Conservation (phyloP, 2,329 filamentous ascomycete genomes). For the Capronia coronata region DNA sequence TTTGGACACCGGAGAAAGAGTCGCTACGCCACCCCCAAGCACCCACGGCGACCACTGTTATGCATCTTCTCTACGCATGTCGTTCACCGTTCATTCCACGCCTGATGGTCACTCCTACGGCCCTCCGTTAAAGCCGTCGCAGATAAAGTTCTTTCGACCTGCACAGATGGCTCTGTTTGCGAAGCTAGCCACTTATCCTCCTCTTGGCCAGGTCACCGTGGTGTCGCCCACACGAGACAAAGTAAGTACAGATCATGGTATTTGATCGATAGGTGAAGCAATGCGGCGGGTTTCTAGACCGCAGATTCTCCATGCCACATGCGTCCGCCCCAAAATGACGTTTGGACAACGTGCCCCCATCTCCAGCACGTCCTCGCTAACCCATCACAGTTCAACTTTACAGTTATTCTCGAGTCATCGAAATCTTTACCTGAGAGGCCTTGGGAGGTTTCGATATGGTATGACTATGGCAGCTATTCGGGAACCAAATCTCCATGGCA, state of each 20-base stretch:
- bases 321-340: conserved; percentile 7
- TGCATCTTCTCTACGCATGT: conserved; percentile 16
- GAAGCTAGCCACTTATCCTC: conserved; percentile 58
- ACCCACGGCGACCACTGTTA: conserved; percentile 2
- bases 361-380: conserved; percentile 4
- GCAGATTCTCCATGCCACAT: not conserved
- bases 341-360: not conserved
- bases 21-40: not conserved
- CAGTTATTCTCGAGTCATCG: conserved; percentile 63
- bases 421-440: conserved; percentile 47
- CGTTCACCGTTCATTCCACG: conserved; percentile 15
- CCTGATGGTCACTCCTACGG: conserved; percentile 6
- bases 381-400: conserved; percentile 49
- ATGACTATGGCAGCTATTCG: conserved; percentile 52
- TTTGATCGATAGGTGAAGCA: not conserved
- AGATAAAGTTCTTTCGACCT: conserved; percentile 34
- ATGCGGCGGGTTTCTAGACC: not conserved
- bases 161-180: conserved; percentile 47
- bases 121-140: conserved; percentile 27
- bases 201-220: conserved; percentile 67
- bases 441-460: conserved; percentile 74
- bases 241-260: conserved; percentile 33
- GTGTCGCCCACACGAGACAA: conserved; percentile 40
- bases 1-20: not conserved
- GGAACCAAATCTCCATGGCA: conserved; percentile 42